Evolutionary conservation across 805 yeast genomes (phyloP), one percentile per base, ranked within the genome.

Genomic region (Schwanniomyces pseudopolymorphus): DNA sequence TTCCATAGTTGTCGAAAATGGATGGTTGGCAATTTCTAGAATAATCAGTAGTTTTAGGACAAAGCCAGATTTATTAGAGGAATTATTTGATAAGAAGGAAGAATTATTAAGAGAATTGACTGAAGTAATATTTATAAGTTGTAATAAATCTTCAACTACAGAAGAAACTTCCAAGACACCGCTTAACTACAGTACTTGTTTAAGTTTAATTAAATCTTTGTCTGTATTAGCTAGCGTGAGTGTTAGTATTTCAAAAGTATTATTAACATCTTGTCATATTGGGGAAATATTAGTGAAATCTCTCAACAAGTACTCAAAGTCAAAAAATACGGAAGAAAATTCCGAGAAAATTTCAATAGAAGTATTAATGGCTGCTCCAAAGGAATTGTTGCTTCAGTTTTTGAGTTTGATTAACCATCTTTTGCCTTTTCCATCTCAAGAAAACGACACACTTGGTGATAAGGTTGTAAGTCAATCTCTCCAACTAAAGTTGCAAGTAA

Each of bases 331-430:
- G 10, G 45, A 24, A 16, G 33, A 49, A 22, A 42, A 31, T 19
- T 39, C 39, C 13, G 49, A 50, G 4, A 38, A 44, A 5, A 25
- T 51, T 17, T 24, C 46, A 16, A 60, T 80, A 1, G 96, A 87
- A 56, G 79, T 88, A 0, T 63, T 89, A 33, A 84, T 88, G 81
- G 79, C 84, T 44, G 79, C 83, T 2, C 90, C 92, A 0, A 85
- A 83, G 53, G 85, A 83, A n/a, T 59, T 87, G 24, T 62, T 86
- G 16, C 53, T 78, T 1, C 70, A 80, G 11, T 70, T 84, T 16
- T 64, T 88, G 16, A 74, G 77, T 35, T 68, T 89, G 41, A 66
- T 86, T 5, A 77, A 80, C 2, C 70, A 78, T 26, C 51, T 87
- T 2, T 62, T 89, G 16, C 96, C 96, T 0, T 63, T 67, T 7